phyloP scores from a whole-genome alignment of 352 stramenopile species.

The Globisporangium camurandrum region DNA sequence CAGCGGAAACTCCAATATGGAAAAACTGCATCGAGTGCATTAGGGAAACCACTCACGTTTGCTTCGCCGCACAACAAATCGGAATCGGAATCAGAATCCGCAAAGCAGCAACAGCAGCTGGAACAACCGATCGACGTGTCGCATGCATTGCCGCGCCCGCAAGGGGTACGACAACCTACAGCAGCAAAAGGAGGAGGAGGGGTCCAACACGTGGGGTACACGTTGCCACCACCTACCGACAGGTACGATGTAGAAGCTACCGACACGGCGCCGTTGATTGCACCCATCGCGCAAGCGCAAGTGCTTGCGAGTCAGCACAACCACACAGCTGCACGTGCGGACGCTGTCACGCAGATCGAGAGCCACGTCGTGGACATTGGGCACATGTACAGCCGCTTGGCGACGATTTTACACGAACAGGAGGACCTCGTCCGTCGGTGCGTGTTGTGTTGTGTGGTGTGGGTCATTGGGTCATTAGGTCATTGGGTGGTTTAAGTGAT shows the following conservation, averaged over 20 bases:
- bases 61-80: too few species aligned
- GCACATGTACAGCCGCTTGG: conserved; percentile 73
- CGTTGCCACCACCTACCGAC: too few species aligned
- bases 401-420: conserved; percentile 76
- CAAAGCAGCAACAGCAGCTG: conserved; percentile 25
- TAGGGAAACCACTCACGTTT: conserved; percentile 74
- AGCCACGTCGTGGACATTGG: conserved; percentile 84
- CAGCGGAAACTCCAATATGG: conserved; percentile 69
- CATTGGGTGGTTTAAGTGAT: too few species aligned
- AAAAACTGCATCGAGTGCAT: conserved; percentile 56
- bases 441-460: too few species aligned
- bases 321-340: conserved; percentile 63
- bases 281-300: conserved; percentile 65
- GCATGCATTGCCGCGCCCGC: conserved; percentile 48
- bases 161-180: too few species aligned
- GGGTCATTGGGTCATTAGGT: too few species aligned
- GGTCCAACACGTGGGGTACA: conserved; percentile 23
- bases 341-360: conserved; percentile 80
- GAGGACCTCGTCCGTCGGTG: conserved; percentile 76
- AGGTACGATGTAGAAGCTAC: too few species aligned
- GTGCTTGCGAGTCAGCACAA: conserved; percentile 72
- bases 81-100: conserved; percentile 6
- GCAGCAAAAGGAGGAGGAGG: too few species aligned
- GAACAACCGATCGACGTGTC: conserved; percentile 21
- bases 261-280: conserved; percentile 67